These are phyloP conservation scores for Globisporangium takayamanum DNA, from an alignment of 352 stramenopile genomes.

Conservation along the genomic window DNA sequence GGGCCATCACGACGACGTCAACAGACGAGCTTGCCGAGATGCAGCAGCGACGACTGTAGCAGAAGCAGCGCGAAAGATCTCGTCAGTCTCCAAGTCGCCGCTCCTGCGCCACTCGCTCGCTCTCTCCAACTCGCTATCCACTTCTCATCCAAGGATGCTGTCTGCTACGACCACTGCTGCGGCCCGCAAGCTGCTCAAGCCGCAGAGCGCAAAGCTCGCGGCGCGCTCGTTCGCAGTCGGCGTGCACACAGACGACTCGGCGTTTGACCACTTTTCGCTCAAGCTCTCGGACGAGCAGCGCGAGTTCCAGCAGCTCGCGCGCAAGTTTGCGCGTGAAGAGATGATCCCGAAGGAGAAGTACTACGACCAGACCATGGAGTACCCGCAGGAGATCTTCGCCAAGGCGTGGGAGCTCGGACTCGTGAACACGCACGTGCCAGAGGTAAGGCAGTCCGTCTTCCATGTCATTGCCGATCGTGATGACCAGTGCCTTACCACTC, in stretches of 20 bases:
- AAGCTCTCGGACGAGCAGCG: conserved; percentile 86
- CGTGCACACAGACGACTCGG: conserved; percentile 48
- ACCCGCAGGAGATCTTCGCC: conserved; percentile 81
- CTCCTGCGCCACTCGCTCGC: background rate
- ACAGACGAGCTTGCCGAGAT: background rate
- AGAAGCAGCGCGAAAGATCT: background rate
- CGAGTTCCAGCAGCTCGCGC: conserved; percentile 78
- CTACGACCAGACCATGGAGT: conserved; percentile 82
- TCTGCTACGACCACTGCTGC: conserved; percentile 11
- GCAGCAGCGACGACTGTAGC: background rate
- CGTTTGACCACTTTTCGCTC: conserved; percentile 49
- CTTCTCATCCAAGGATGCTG: conserved; percentile 15
- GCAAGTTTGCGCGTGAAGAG: conserved; percentile 87
- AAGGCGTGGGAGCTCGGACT: conserved; percentile 88
- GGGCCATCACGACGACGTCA: background rate
- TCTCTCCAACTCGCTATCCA: background rate
- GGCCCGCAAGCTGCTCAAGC: conserved; percentile 10
- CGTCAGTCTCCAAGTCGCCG: conserved; percentile 10
- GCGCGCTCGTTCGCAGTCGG: conserved; percentile 34
- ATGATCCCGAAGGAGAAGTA: conserved; percentile 86
- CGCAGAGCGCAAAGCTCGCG: conserved; percentile 1
- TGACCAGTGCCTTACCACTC: no score
- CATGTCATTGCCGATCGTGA: no score
- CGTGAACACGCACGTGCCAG: conserved; percentile 83
- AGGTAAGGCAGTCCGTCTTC: conserved; percentile 11